Evolutionary conservation across 1,284 basidiomycete species (phyloP).

Genomic region (Microbotryum lychnidis-dioicae): DNA sequence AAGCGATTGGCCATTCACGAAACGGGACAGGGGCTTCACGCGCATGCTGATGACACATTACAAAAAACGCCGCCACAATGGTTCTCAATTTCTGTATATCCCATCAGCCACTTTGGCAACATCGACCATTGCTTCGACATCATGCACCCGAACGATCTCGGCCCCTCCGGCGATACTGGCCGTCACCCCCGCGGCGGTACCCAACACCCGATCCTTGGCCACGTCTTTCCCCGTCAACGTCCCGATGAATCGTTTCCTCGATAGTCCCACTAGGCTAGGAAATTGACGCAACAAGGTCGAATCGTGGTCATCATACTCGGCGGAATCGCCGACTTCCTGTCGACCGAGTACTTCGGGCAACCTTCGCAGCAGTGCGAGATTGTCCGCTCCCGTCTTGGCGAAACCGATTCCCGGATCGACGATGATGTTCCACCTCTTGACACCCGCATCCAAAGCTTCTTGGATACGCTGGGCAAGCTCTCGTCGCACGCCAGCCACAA

Average conservation of each 20-base stretch:
- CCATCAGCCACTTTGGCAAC: constrained; percentile 51
- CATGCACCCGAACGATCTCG: constrained; percentile 74
- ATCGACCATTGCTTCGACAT: constrained; percentile 61
- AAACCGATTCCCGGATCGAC: constrained; percentile 93
- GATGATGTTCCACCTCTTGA: constrained; percentile 83
- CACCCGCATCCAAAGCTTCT: constrained; percentile 62
- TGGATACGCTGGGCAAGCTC: constrained; percentile 69
- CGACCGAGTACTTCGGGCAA: constrained; percentile 47
- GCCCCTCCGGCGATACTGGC: constrained; percentile 68
- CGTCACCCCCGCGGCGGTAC: constrained; percentile 70
- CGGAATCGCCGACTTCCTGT: constrained; percentile 1
- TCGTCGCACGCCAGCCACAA: constrained; percentile 59
- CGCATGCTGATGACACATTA: too few species aligned
- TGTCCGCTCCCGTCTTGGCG: constrained; percentile 74
- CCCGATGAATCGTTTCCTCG: constrained; percentile 76
- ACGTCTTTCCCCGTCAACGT: constrained; percentile 47
- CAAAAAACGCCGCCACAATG: too few species aligned
- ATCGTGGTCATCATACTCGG: constrained; percentile 11
- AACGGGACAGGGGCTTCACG: too few species aligned
- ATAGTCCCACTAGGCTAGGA: constrained; percentile 68
- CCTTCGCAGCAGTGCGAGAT: constrained; percentile 59
- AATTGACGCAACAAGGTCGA: constrained; percentile 48
- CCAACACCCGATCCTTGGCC: constrained; percentile 62
- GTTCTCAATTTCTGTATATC: constrained; percentile 34
- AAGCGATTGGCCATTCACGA: too few species aligned